These are phyloP conservation scores for Mariannaea sp. DNA, from an alignment of 2,329 filamentous ascomycete genomes.

Conservation along the genomic window DNA sequence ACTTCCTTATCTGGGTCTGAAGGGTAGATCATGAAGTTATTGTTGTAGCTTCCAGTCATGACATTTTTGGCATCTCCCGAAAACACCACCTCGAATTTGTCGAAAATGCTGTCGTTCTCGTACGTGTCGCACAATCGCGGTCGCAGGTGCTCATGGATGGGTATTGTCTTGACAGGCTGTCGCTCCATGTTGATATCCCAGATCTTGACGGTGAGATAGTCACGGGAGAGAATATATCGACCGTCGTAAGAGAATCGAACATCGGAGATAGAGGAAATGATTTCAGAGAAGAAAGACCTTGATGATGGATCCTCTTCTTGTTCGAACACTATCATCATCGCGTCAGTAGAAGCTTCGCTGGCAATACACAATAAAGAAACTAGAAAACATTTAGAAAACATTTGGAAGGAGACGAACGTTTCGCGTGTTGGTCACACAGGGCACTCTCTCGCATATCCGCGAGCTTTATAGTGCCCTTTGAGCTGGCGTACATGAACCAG, in stretches of 20 bases:
- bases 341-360: conserved; percentile 30
- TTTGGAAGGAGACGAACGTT: conserved; percentile 69
- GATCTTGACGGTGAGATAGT: conserved; percentile 98
- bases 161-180: conserved; percentile 96
- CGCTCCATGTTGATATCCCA: conserved; percentile 99
- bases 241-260: conserved; percentile 97
- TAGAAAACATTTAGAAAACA: too few relatives aligned
- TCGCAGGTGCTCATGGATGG: conserved; percentile 95
- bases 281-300: conserved; percentile 99
- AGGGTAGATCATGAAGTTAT: conserved; percentile 99
- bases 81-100: conserved; percentile 99
- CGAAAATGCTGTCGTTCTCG: conserved; percentile 99
- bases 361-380: too few relatives aligned
- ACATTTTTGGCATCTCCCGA: conserved; percentile 98
- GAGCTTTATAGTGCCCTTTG: conserved; percentile 97
- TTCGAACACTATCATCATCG: conserved; percentile 77
- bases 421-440: conserved; percentile 92
- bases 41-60: conserved; percentile 99
- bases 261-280: conserved; percentile 98
- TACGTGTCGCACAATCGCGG: conserved; percentile 97
- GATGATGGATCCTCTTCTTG: conserved; percentile 97
- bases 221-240: conserved; percentile 93
- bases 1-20: conserved; percentile 95
- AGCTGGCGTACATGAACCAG: conserved; percentile 99
- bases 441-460: conserved; percentile 98